Conservation (phyloP, 306 rosid species). For the Cyamopsis tetragonoloba region DNA sequence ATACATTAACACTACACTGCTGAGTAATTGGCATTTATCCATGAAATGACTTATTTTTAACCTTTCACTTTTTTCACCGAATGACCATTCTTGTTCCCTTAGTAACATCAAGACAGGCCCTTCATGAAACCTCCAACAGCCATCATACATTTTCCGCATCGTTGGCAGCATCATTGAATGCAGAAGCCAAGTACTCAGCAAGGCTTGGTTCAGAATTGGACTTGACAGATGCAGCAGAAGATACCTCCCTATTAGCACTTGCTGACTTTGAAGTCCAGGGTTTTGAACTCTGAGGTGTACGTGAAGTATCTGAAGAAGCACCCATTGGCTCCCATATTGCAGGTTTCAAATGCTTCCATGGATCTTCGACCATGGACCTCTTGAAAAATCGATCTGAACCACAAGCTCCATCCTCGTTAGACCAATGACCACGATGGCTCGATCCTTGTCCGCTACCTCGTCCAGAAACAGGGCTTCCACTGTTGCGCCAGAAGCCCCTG, state of each 20-base stretch:
- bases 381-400: slow-evolving; percentile 43
- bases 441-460: slow-evolving; percentile 46
- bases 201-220: slow-evolving; percentile 67
- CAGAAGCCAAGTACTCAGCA: slow-evolving; percentile 81
- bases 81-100: neutral
- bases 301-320: neutral
- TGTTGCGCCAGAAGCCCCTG: slow-evolving; percentile 33
- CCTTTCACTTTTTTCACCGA: neutral
- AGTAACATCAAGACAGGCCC: neutral
- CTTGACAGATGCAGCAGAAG: slow-evolving; percentile 37
- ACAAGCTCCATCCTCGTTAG: slow-evolving; percentile 13
- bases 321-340: slow-evolving; percentile 36
- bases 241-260: slow-evolving; percentile 32
- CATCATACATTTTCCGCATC: slow-evolving; percentile 41
- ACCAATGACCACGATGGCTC: slow-evolving; percentile 38
- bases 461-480: slow-evolving; percentile 41
- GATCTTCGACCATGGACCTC: slow-evolving; percentile 85
- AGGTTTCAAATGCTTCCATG: slow-evolving; percentile 70
- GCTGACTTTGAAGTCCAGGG: slow-evolving; percentile 33
- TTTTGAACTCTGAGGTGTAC: slow-evolving; percentile 27
- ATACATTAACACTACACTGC: neutral
- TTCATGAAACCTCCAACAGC: slow-evolving; percentile 2
- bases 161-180: slow-evolving; percentile 52
- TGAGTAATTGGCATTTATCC: neutral
- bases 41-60: neutral